phyloP scores from a whole-genome alignment of 192 early-diverging fungal genomes.

The Backusella circina region DNA sequence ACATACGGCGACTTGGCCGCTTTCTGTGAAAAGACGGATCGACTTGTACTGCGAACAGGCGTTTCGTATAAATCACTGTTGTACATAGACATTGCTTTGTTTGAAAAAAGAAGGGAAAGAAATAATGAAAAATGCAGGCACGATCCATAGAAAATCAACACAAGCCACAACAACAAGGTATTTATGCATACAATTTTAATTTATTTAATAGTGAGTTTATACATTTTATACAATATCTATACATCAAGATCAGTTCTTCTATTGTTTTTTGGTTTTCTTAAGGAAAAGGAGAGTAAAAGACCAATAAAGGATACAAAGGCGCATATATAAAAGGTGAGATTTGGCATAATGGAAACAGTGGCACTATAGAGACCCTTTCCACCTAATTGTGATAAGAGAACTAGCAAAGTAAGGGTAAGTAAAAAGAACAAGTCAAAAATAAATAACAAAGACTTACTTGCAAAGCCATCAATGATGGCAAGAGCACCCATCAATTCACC shows the following conservation, averaged over 20 bases:
- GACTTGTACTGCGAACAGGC: not conserved
- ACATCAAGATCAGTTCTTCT: not conserved
- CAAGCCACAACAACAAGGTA: not conserved
- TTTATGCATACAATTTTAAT: not conserved
- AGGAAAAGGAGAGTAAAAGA: not conserved
- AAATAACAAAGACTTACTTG: not conserved
- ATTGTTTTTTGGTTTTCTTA: not conserved
- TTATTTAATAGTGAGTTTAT: not conserved
- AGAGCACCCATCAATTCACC: slow-evolving; percentile 47
- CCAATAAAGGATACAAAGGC: not conserved
- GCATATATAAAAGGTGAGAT: slow-evolving; percentile 40
- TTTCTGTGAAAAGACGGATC: not conserved
- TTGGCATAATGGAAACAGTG: slow-evolving; percentile 33
- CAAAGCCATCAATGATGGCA: slow-evolving; percentile 41
- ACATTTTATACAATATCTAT: not conserved
- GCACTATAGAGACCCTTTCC: slow-evolving; percentile 40
- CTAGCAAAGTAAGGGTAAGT: not conserved
- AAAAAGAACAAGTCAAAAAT: not conserved
- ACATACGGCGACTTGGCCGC: slow-evolving; percentile 21
- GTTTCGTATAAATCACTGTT: not conserved
- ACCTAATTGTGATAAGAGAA: slow-evolving; percentile 35
- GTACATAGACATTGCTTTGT: not conserved
- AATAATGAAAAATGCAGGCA: not conserved
- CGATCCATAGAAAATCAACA: not conserved
- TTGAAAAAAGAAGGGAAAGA: not conserved